Evolutionary conservation across 306 rosid species (phyloP).

Genomic region (Medicago truncatula): DNA sequence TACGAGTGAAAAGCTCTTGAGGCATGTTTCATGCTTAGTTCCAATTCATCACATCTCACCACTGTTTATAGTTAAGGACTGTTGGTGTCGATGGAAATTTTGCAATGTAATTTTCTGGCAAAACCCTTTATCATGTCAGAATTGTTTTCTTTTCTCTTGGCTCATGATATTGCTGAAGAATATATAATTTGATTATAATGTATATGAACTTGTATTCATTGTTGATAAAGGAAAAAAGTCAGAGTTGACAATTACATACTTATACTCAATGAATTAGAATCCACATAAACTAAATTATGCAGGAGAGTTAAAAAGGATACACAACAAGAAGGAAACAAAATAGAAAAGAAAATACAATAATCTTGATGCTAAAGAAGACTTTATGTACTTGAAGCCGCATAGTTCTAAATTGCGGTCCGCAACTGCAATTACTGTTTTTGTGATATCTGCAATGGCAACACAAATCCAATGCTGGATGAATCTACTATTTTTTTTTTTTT

Average conservation of each 20-base stretch:
- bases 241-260: conserved; percentile 3
- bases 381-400: conserved; percentile 33
- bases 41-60: neutral
- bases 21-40: conserved; percentile 29
- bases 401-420: neutral
- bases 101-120: neutral
- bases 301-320: conserved; percentile 12
- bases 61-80: neutral
- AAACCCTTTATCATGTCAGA: neutral
- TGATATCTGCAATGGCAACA: neutral
- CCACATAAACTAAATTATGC: conserved; percentile 29
- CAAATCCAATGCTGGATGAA: neutral
- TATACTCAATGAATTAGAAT: conserved; percentile 13
- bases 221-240: conserved; percentile 2
- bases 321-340: neutral
- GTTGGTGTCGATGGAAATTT: neutral
- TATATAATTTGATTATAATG: neutral
- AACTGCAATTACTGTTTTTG: neutral
- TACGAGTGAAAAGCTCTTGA: conserved; percentile 41
- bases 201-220: neutral
- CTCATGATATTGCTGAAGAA: neutral
- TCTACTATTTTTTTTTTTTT: no score
- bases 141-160: neutral
- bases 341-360: neutral
- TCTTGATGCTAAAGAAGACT: conserved; percentile 13